These are phyloP conservation scores for Gaeumannomyces sp. DNA, from an alignment of 2,329 filamentous ascomycete genomes.

Conservation along the genomic window DNA sequence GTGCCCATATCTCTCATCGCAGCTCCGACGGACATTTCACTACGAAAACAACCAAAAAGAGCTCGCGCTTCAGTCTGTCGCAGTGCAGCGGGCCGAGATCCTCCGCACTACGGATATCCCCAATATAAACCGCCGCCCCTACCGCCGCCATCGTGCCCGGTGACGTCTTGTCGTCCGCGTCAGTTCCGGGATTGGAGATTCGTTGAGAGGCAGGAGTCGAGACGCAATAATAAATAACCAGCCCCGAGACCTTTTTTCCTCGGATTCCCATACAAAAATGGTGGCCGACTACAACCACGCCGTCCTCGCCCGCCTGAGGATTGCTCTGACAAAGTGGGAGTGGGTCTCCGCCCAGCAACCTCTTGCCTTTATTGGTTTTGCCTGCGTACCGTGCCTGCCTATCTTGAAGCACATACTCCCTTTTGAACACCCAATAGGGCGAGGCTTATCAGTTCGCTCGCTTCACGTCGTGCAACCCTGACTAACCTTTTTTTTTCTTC, in stretches of 20 bases:
- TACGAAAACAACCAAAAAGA: too few species aligned
- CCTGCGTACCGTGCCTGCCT: too few species aligned
- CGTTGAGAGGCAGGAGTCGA: background rate
- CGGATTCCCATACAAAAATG: background rate
- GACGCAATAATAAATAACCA: background rate
- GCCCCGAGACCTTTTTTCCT: background rate
- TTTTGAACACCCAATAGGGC: background rate
- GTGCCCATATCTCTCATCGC: too few species aligned
- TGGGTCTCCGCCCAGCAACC: background rate
- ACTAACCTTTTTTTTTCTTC: background rate
- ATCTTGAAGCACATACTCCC: background rate
- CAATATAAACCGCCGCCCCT: slow-evolving; percentile 7
- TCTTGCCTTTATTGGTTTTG: slow-evolving; percentile 3
- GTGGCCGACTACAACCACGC: background rate
- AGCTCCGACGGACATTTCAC: too few species aligned
- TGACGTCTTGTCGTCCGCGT: background rate
- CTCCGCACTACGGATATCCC: slow-evolving; percentile 9
- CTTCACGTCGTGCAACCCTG: background rate
- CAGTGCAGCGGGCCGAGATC: too few species aligned
- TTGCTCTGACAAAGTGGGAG: slow-evolving; percentile 3
- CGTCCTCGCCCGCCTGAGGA: slow-evolving; percentile 5
- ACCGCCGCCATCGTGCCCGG: background rate
- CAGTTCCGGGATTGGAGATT: background rate
- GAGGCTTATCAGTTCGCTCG: background rate
- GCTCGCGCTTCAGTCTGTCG: too few species aligned